A percentile compares a stretch with the other conserved stretches of the same genome.
Evolutionary conservation across 306 rosid genomes (phyloP).

Genomic region (Trifolium subterraneum): DNA sequence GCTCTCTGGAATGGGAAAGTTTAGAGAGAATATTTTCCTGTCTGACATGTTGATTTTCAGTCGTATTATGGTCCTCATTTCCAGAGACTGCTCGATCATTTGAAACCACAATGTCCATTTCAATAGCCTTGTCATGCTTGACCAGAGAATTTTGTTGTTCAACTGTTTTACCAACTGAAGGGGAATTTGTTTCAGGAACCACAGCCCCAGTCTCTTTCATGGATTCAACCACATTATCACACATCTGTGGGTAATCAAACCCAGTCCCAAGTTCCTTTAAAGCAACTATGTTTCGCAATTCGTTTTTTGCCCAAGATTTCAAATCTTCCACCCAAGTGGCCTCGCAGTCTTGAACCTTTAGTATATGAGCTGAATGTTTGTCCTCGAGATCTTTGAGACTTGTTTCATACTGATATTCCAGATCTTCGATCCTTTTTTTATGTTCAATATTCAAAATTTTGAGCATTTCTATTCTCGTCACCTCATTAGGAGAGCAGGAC

Average conservation of each 20-base stretch:
- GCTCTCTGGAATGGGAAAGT: slow-evolving; percentile 39
- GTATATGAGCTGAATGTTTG: slow-evolving; percentile 47
- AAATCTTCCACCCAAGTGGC: slow-evolving; percentile 59
- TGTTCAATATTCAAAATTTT: slow-evolving; percentile 46
- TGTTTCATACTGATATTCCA: slow-evolving; percentile 43
- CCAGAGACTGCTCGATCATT: slow-evolving; percentile 28
- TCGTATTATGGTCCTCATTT: slow-evolving; percentile 32
- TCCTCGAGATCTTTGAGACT: slow-evolving; percentile 54
- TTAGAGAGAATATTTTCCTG: slow-evolving; percentile 32
- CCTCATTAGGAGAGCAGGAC: slow-evolving; percentile 51
- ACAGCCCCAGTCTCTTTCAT: slow-evolving; percentile 24
- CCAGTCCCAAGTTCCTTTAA: slow-evolving; percentile 38
- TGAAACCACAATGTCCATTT: slow-evolving; percentile 25
- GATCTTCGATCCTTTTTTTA: slow-evolving; percentile 47
- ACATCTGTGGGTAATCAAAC: slow-evolving; percentile 43
- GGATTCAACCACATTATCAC: slow-evolving; percentile 36
- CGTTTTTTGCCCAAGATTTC: slow-evolving; percentile 61
- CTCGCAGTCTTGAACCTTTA: slow-evolving; percentile 45
- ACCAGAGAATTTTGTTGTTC: slow-evolving; percentile 31
- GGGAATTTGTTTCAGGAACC: slow-evolving; percentile 40
- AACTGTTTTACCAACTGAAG: slow-evolving; percentile 35
- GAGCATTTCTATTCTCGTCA: slow-evolving; percentile 51
- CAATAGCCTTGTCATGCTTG: slow-evolving; percentile 31
- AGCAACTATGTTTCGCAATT: slow-evolving; percentile 47
- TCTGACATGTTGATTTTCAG: slow-evolving; percentile 43